These are phyloP conservation scores for Phytophthora boehmeriae DNA, from an alignment of 352 stramenopile species.

Conservation along the genomic window DNA sequence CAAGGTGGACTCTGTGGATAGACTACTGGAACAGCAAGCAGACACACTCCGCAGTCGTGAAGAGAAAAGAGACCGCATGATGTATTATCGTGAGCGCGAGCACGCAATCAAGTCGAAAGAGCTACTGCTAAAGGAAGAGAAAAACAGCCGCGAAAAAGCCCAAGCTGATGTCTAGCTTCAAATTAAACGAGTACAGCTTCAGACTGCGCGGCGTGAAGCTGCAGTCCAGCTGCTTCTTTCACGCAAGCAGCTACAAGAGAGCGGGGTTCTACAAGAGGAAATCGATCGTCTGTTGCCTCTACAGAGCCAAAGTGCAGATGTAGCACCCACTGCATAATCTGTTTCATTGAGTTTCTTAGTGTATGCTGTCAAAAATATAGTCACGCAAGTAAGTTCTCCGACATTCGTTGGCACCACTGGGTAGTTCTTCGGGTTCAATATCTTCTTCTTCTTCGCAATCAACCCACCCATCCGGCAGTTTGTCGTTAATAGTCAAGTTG, in stretches of 20 bases:
- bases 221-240: conserved; percentile 2
- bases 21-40: not conserved
- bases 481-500: not conserved
- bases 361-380: not conserved
- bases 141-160: not conserved
- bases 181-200: not conserved
- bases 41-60: not conserved
- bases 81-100: not conserved
- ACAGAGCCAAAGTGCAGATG: too few species aligned
- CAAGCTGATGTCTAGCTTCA: not conserved
- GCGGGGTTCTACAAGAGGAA: not conserved
- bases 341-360: too few species aligned
- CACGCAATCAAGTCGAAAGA: not conserved
- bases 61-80: not conserved
- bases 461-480: not conserved
- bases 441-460: not conserved
- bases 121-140: not conserved
- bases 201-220: not conserved
- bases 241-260: not conserved
- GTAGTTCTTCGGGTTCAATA: not conserved
- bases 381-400: not conserved
- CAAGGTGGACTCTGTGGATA: not conserved
- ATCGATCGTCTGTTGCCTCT: not conserved
- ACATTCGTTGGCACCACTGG: not conserved
- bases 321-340: too few species aligned